phyloP scores from a whole-genome alignment of 2,329 filamentous ascomycete species.

The Fusarium nodosum region DNA sequence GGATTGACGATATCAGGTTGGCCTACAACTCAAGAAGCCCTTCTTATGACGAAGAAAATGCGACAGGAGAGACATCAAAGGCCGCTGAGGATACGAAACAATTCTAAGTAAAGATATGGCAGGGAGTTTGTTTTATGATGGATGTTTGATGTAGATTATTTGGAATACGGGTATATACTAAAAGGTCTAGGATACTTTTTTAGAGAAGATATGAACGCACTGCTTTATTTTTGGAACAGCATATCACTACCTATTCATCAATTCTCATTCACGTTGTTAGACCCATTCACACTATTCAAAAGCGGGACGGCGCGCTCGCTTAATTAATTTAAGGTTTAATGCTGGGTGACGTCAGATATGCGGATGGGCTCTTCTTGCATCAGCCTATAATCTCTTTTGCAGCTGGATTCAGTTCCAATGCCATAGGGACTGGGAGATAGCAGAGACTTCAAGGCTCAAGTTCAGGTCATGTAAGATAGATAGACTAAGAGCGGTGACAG shows the following conservation, averaged over 20 bases:
- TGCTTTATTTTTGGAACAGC: no score
- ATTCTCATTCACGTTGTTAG: background rate
- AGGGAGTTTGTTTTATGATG: background rate
- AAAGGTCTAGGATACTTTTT: background rate
- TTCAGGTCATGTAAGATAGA: no score
- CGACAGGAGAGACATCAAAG: conserved; percentile 26
- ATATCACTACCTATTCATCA: background rate
- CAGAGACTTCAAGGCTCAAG: no score
- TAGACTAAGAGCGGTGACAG: background rate
- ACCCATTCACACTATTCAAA: background rate
- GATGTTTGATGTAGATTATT: background rate
- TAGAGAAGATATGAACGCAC: background rate
- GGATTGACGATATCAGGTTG: conserved; percentile 67
- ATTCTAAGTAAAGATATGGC: conserved; percentile 16
- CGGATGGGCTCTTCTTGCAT: background rate
- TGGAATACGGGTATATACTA: background rate
- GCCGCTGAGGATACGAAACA: conserved; percentile 25
- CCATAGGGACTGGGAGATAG: background rate
- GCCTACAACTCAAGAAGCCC: conserved; percentile 60
- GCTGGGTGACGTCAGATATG: conserved; percentile 5
- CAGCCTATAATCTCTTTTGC: background rate
- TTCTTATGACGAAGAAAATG: conserved; percentile 57
- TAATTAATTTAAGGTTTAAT: conserved; percentile 25
- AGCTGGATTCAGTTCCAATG: background rate
- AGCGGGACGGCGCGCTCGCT: conserved; percentile 16